Evolutionary conservation across 1,284 basidiomycete species (phyloP).

Genomic region (Ganoderma lingzhi): DNA sequence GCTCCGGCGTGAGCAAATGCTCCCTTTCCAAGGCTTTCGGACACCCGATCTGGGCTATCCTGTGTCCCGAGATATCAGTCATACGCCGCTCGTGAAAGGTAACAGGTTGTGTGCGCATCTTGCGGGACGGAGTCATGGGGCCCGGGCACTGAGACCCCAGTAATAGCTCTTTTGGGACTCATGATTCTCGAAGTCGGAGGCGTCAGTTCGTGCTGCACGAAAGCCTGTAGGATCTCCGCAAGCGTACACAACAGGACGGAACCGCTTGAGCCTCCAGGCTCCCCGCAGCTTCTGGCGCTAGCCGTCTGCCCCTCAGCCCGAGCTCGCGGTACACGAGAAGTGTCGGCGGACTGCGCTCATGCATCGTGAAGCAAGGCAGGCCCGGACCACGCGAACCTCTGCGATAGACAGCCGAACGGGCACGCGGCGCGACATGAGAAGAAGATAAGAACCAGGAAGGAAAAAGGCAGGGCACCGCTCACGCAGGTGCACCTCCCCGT

Average conservation of each 20-base stretch:
- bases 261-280: not conserved
- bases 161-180: no score
- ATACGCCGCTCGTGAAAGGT: no score
- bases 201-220: not conserved
- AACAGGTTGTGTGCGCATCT: no score
- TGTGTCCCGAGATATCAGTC: no score
- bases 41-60: no score
- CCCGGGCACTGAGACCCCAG: no score
- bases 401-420: not conserved
- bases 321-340: not conserved
- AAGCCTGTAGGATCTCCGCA: not conserved
- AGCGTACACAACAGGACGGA: not conserved
- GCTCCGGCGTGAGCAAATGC: no score
- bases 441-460: not conserved
- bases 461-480: constrained; percentile 6
- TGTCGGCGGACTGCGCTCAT: not conserved
- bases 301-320: not conserved
- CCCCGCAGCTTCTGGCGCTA: not conserved
- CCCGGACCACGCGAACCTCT: not conserved
- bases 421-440: not conserved
- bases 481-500: constrained; percentile 9
- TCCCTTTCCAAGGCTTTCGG: no score
- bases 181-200: no score
- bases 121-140: no score
- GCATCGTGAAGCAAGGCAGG: not conserved